phyloP scores from a whole-genome alignment of 169 alveolate genomes.

The Miamiensis avidus region DNA sequence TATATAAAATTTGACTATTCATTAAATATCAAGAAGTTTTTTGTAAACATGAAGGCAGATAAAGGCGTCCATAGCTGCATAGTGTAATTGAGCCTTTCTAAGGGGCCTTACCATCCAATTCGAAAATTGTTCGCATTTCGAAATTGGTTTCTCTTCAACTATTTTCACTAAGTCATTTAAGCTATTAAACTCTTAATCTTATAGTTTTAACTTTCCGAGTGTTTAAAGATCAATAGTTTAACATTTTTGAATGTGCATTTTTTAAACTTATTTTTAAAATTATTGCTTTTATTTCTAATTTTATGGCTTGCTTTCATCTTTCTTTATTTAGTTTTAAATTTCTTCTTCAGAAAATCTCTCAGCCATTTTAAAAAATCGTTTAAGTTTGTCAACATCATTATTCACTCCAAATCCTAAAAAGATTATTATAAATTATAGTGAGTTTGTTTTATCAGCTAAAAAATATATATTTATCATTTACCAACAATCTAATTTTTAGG shows the following conservation, averaged over 20 bases:
- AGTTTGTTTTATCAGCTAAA: too few relatives aligned
- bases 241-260: background rate
- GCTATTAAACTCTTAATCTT: background rate
- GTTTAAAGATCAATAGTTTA: background rate
- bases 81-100: slow-evolving; percentile 60
- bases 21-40: background rate
- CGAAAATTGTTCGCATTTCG: slow-evolving; percentile 74
- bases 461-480: too few relatives aligned
- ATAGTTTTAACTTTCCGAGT: background rate
- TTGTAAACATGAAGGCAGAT: slow-evolving; percentile 17
- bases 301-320: too few relatives aligned
- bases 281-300: background rate
- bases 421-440: background rate
- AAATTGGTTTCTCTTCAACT: slow-evolving; percentile 42
- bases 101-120: slow-evolving; percentile 81
- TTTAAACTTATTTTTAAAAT: too few relatives aligned
- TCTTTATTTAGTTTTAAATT: too few relatives aligned
- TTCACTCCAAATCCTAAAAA: background rate
- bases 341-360: background rate
- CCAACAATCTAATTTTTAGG: background rate
- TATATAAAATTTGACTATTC: background rate
- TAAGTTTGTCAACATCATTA: background rate
- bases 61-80: slow-evolving; percentile 79
- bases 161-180: slow-evolving; percentile 3
- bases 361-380: background rate